A percentile compares a stretch with the other conserved stretches of the same genome.
These are phyloP conservation scores for Ilyonectria robusta DNA, from an alignment of 2,329 filamentous ascomycete species.

Conservation along the genomic window DNA sequence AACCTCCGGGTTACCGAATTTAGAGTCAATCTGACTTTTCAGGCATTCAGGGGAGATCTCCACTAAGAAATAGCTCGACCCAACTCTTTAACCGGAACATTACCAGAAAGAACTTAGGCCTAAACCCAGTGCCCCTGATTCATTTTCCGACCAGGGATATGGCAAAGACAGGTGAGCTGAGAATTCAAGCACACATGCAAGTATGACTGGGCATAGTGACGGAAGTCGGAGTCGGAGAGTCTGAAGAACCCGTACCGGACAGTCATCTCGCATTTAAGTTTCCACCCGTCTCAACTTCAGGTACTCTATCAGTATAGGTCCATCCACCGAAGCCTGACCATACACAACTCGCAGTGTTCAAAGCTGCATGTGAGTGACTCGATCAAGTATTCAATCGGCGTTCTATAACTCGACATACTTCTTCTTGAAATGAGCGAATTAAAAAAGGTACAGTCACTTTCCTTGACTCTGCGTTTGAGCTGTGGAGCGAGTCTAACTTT, in stretches of 20 bases:
- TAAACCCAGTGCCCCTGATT: too few species aligned
- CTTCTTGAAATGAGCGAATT: neutral
- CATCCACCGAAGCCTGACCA: neutral
- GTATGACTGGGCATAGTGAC: too few species aligned
- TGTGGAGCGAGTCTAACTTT: neutral
- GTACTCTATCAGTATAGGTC: neutral
- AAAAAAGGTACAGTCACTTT: neutral
- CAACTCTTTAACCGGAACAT: too few species aligned
- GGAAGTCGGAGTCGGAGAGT: neutral
- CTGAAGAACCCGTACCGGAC: neutral
- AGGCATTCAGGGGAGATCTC: too few species aligned
- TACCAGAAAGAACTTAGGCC: too few species aligned
- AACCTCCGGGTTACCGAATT: too few species aligned
- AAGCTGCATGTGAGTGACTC: neutral
- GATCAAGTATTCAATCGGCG: neutral
- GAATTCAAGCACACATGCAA: too few species aligned
- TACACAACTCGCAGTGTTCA: neutral
- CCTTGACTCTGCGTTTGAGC: neutral
- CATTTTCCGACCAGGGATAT: too few species aligned
- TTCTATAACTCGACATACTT: neutral
- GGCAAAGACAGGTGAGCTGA: too few species aligned
- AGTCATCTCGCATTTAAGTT: neutral
- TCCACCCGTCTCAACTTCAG: neutral
- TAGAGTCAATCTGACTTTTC: too few species aligned
- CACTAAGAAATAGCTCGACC: too few species aligned